Conservation (phyloP, 1,139 yeast genomes). For the Lodderomyces pseudojiufengensis region DNA sequence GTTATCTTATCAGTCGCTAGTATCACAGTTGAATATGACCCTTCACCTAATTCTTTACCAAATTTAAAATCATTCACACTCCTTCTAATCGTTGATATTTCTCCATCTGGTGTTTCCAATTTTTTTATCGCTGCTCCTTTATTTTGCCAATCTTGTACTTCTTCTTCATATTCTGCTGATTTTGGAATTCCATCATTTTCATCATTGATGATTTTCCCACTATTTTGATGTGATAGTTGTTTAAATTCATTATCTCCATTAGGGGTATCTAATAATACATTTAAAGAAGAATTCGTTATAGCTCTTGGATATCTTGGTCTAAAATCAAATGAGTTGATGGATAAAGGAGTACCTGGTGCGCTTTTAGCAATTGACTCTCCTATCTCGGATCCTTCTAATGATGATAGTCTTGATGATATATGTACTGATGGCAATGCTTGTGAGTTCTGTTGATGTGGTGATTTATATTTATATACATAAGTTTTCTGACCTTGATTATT, state of each 20-base stretch:
- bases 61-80: constrained; percentile 84
- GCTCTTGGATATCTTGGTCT: constrained; percentile 17
- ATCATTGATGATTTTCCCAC: constrained; percentile 5
- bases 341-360: constrained; percentile 30
- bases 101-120: constrained; percentile 15
- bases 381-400: constrained; percentile 20
- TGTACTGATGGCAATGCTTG: constrained; percentile 18
- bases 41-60: constrained; percentile 88
- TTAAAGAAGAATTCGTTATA: constrained; percentile 35
- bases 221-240: constrained; percentile 3
- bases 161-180: constrained; percentile 5
- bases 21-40: constrained; percentile 92
- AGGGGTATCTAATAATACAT: constrained; percentile 35
- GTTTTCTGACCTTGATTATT: constrained; percentile 5
- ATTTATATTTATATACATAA: constrained; percentile 9
- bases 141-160: constrained; percentile 30
- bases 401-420: constrained; percentile 30
- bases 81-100: constrained; percentile 40
- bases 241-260: constrained; percentile 16
- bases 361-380: constrained; percentile 16
- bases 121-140: constrained; percentile 37
- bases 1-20: constrained; percentile 78
- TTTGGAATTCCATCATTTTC: constrained; percentile 1
- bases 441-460: constrained; percentile 6
- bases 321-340: constrained; percentile 29